Evolutionary conservation across 2,329 filamentous ascomycete genomes (phyloP), one percentile per base, ranked within the genome.

Genomic region (Paecilomyces sp.): DNA sequence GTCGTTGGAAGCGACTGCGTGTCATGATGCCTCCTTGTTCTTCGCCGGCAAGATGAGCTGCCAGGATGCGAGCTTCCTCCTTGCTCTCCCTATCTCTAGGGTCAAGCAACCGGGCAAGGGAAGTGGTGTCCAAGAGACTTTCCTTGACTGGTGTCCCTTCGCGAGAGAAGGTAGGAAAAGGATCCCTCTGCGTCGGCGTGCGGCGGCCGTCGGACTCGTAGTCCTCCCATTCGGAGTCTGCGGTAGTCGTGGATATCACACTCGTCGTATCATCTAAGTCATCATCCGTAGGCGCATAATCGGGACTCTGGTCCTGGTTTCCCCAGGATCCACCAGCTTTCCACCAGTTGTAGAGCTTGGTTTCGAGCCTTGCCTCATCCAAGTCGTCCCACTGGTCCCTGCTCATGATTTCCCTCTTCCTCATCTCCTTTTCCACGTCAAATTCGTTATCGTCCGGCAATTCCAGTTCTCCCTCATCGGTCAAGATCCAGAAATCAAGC

Each of bases 311-410:
- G 71, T 97, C 93, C 33, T 87, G 81, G 15, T 88, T 87, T 1
- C 93, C 92, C 87, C 91, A 97, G 78, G 90, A 90, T 7, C 90
- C 91, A 22, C 91, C 91, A 58, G 82, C 80, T 57, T 89, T 86
- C 89, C 91, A 97, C 85, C 92, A 94, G 31, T 81, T 80, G 71
- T 97, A 97, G 1, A 97, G 77, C 60, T 86, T 87, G 1, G 83
- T 81, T 64, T 93, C 88, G 2, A 97, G 79, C 47, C 85, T 83
- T 30, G 83, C 82, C 66, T 94, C 89, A 50, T 86, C 77, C 6
- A 78, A 64, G 15, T 77, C 71, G 55, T 74, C 74, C 72, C 75
- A 78, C 47, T 71, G 65, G 31, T 65, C 72, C 68, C 69, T 72
- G 58, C 71, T 75, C 54, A 72, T 78, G 60, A 75, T 74, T 31